Percentiles rank a stretch among this genome's conserved stretches.
phyloP scores from a whole-genome alignment of 1,139 yeast species.

The Hemisphaericaspora subhashii region DNA sequence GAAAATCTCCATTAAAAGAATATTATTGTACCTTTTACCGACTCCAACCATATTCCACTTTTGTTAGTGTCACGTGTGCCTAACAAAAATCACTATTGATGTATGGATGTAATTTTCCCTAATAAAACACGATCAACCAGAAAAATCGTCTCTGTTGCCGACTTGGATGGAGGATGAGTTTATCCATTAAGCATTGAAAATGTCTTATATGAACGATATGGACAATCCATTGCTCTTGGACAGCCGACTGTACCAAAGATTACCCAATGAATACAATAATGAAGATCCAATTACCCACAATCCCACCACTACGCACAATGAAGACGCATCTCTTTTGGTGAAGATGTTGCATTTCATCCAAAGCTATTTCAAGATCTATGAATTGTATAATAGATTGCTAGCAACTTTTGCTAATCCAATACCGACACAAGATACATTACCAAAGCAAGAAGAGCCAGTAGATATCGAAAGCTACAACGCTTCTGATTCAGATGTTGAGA shows the following conservation, averaged over 20 bases:
- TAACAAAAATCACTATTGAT: too few relatives aligned
- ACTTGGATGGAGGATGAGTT: too few relatives aligned
- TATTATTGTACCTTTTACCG: too few relatives aligned
- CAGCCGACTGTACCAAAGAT: conserved; percentile 3
- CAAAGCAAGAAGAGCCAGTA: neutral
- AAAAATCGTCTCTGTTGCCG: too few relatives aligned
- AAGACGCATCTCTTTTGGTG: neutral
- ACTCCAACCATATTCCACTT: too few relatives aligned
- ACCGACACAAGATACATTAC: neutral
- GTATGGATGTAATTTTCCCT: neutral
- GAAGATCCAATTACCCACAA: neutral
- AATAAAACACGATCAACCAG: neutral
- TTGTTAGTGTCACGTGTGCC: too few relatives aligned
- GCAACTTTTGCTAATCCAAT: neutral
- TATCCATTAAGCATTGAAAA: neutral
- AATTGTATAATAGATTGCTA: neutral
- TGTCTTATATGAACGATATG: conserved; percentile 1
- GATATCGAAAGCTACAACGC: neutral
- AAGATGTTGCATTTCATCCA: conserved; percentile 1
- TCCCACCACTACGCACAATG: neutral
- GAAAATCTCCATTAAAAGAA: too few relatives aligned
- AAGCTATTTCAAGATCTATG: neutral
- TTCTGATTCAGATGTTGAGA: conserved; percentile 12
- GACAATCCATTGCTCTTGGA: conserved; percentile 1
- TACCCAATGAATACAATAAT: neutral